Base-by-base conservation (phyloP, 257 asterid genomes). In the Ajuga chamaepitys region DNA sequence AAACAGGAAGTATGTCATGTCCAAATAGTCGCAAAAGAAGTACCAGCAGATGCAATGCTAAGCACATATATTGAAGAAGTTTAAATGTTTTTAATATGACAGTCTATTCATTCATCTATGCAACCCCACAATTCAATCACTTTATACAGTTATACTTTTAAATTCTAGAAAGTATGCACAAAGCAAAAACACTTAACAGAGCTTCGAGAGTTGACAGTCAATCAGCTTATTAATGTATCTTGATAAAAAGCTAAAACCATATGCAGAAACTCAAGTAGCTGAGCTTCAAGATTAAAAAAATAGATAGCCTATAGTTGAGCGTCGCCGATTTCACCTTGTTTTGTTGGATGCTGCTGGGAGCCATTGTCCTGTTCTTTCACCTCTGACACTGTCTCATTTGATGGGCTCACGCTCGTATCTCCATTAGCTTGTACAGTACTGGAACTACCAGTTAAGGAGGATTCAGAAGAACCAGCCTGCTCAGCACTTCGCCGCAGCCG, bases 371-470 rank as follows among this genome's bases (percentile, higher is more conserved):
- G 59, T 70, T 77, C 90, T 30, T 73, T 74, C 63, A 61, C 79
- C 68, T 87, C 93, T 1, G 72, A 40, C 52, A 70, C 73, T 42
- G 60, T 41, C 48, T 56, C 74, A 17, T 61, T 20, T 21, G 76
- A 75, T 56, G 82, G 79, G 28, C 59, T 72, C 50, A 64, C 67
- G 59, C 26, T 75, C 32, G 64, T 34, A 63, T 68, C 83, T 60
- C 89, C 98, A 78, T 83, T 83, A 30, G 82, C 80, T 58, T 73
- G 86, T 5, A 70, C 34, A 57, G 56, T 65, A 35, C 44, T 64
- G 45, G 83, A 66, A 69, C 62, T 52, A 67, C 74, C 83, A 18
- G 47, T 66, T 68, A 51, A 61, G 28, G 88, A 80, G 74, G 78
- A 72, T 59, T 83, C 89, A 12, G 95, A 62, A 17, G 78, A 12